Conservation (phyloP, 208 protist species). For the Acanthamoeba polyphaga region DNA sequence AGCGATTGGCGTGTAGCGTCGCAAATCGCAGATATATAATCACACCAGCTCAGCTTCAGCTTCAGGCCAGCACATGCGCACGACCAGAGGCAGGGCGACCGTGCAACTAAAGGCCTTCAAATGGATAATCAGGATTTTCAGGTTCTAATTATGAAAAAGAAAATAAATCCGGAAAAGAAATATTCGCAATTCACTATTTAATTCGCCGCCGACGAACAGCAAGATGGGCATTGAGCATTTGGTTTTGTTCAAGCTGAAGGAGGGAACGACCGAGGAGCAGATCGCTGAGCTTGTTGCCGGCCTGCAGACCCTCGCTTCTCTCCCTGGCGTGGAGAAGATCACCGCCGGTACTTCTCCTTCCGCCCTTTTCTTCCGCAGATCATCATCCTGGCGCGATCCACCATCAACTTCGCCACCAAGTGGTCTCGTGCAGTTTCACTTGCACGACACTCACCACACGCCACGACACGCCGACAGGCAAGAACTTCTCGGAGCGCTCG, state of each 20-base stretch:
- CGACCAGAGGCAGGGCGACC: too few relatives aligned
- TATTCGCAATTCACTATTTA: background rate
- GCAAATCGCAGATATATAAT: too few relatives aligned
- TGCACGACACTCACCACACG: background rate
- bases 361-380: background rate
- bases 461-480: background rate
- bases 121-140: background rate
- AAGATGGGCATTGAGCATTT: conserved; percentile 35
- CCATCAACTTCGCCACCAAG: background rate
- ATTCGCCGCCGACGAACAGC: background rate
- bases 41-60: too few relatives aligned
- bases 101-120: background rate
- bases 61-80: too few relatives aligned
- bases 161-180: background rate
- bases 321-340: conserved; percentile 21
- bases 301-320: conserved; percentile 1
- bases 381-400: background rate
- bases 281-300: background rate
- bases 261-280: conserved; percentile 51
- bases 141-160: background rate
- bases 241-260: conserved; percentile 66
- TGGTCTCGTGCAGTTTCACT: too few relatives aligned
- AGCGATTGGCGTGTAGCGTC: too few relatives aligned
- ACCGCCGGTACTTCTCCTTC: conserved; percentile 40
- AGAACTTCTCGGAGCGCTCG: conserved; percentile 51